These are phyloP conservation scores for Coemansia sp. DNA, from an alignment of 192 early-diverging fungal genomes.

Conservation along the genomic window DNA sequence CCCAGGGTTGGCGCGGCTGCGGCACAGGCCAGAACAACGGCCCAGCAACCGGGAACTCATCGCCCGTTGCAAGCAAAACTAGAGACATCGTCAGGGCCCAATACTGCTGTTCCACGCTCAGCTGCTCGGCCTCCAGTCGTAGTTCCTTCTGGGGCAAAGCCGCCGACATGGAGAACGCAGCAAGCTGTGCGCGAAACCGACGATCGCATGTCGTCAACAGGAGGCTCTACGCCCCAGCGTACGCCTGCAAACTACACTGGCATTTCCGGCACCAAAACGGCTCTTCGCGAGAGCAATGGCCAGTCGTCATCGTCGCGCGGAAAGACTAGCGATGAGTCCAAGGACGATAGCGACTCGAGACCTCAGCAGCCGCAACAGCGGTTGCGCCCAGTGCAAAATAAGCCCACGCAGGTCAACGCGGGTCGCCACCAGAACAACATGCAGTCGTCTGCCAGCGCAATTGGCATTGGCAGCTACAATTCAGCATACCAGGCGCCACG, in stretches of 20 bases:
- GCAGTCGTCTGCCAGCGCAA: slow-evolving; percentile 47
- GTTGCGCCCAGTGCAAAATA: slow-evolving; percentile 21
- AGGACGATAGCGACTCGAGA: slow-evolving; percentile 14
- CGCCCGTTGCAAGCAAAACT: slow-evolving; percentile 45
- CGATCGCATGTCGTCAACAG: slow-evolving; percentile 12
- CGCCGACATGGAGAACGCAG: slow-evolving; percentile 49
- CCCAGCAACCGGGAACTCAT: slow-evolving; percentile 17
- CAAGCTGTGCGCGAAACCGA: slow-evolving; percentile 40
- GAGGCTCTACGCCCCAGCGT: slow-evolving; percentile 29
- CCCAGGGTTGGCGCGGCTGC: slow-evolving; percentile 2
- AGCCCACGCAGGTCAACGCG: slow-evolving; percentile 14
- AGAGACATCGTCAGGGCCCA: slow-evolving; percentile 22
- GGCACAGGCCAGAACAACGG: slow-evolving; percentile 11
- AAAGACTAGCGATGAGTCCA: slow-evolving; percentile 29
- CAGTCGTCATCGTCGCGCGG: slow-evolving; percentile 17
- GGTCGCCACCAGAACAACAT: slow-evolving; percentile 20
- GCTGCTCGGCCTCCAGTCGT: slow-evolving; percentile 21
- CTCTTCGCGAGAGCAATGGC: slow-evolving; percentile 27
- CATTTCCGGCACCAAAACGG: slow-evolving; percentile 25
- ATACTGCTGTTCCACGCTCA: slow-evolving; percentile 14
- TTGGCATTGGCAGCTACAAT: slow-evolving; percentile 47
- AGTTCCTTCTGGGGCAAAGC: slow-evolving; percentile 16
- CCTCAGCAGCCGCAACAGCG: slow-evolving; percentile 11
- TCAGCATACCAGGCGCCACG: slow-evolving; percentile 21
- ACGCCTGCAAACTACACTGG: slow-evolving; percentile 31